phyloP scores from a whole-genome alignment of 1,284 basidiomycete genomes.

The Butyriboletus appendiculatus region DNA sequence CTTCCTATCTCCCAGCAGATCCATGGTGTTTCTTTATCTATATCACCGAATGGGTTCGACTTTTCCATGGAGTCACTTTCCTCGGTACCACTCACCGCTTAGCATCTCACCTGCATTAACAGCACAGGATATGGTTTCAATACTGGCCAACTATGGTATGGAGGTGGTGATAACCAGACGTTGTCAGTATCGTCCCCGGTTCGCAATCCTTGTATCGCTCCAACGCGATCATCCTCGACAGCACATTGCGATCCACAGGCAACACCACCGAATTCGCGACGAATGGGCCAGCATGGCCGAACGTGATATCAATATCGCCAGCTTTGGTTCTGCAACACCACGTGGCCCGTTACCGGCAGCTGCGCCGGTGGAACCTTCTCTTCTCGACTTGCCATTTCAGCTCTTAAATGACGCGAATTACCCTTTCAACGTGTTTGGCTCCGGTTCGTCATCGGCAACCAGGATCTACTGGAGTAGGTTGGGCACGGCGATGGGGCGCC shows the following conservation, averaged over 20 bases:
- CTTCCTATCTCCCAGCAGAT: no score
- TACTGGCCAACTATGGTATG: not conserved
- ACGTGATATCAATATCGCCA: not conserved
- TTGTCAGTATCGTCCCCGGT: not conserved
- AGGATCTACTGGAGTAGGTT: not conserved
- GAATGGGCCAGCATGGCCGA: constrained; percentile 1
- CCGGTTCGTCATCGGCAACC: no score
- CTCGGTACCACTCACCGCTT: not conserved
- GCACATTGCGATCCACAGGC: not conserved
- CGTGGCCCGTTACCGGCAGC: no score
- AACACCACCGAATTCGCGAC: not conserved
- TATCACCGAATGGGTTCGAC: constrained; percentile 4
- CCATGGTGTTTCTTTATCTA: not conserved
- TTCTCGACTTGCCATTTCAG: no score
- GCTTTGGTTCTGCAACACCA: no score
- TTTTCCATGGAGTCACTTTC: not conserved
- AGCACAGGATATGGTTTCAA: not conserved
- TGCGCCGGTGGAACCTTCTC: no score
- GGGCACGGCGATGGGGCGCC: not conserved
- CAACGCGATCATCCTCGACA: not conserved
- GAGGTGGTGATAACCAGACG: not conserved
- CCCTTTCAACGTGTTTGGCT: no score
- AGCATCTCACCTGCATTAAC: not conserved
- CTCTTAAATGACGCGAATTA: no score
- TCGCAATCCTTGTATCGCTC: not conserved